These are phyloP conservation scores for Clonostachys solani DNA, from an alignment of 2,329 filamentous ascomycete species.

Conservation along the genomic window DNA sequence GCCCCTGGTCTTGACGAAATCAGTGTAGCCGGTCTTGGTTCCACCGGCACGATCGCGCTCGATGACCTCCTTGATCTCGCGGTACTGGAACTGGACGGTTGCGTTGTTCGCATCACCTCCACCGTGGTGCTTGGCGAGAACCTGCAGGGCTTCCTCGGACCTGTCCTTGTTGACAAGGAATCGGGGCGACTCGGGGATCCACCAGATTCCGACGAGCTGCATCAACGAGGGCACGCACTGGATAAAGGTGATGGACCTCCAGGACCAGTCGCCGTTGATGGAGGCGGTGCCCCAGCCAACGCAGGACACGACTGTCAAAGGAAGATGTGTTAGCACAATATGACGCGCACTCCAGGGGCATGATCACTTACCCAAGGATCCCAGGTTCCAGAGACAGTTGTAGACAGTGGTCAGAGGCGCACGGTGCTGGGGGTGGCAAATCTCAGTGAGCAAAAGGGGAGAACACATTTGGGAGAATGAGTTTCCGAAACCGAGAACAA, in stretches of 20 bases:
- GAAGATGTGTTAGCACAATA: background rate
- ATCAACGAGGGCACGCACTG: slow-evolving; percentile 58
- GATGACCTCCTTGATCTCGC: slow-evolving; percentile 63
- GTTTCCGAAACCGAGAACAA: slow-evolving; percentile 59
- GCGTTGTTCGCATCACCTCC: slow-evolving; percentile 54
- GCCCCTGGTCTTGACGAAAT: slow-evolving; percentile 58
- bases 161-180: slow-evolving; percentile 62
- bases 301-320: slow-evolving; percentile 44
- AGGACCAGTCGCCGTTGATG: slow-evolving; percentile 59
- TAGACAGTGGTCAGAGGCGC: slow-evolving; percentile 62
- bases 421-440: slow-evolving; percentile 65
- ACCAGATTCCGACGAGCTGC: slow-evolving; percentile 63
- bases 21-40: slow-evolving; percentile 47
- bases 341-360: too few relatives aligned
- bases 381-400: slow-evolving; percentile 65
- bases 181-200: slow-evolving; percentile 63
- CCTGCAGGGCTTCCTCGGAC: slow-evolving; percentile 54
- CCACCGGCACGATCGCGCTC: slow-evolving; percentile 47
- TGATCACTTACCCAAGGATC: slow-evolving; percentile 29
- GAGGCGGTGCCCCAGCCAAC: slow-evolving; percentile 59
- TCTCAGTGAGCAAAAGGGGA: slow-evolving; percentile 60
- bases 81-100: slow-evolving; percentile 62
- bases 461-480: slow-evolving; percentile 60
- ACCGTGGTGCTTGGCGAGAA: slow-evolving; percentile 60
- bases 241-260: slow-evolving; percentile 62